Base-by-base conservation (phyloP, 1,139 yeast species). In the Hemisphaericaspora xylanilytica region DNA sequence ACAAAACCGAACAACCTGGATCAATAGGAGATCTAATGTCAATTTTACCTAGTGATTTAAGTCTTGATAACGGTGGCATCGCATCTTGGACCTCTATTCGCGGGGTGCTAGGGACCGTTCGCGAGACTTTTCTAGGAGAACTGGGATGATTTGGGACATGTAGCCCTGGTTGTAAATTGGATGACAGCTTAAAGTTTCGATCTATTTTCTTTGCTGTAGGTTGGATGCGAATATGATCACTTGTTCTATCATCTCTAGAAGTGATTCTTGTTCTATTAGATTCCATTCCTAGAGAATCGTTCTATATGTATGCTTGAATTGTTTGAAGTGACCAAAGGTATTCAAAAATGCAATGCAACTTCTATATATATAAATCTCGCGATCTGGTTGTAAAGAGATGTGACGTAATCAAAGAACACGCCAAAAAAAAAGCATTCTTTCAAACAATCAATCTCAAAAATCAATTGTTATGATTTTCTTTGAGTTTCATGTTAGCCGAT, bases 21-120 rank as follows among this genome's bases (percentile, higher is more conserved):
- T 42, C 28, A 11, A 50, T 40, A 6, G 53, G 56, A 10, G 65
- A 56, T 34, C 55, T 46, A 4, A 56, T 46, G 33, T 57, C 59
- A 5, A 58, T 40, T 33, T 53, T 57, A n/a, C 52, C 53, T 12
- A 59, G 37, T 4, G 63, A 56, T 39, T 48, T 55, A 25, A 58
- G 57, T 34, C 50, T 41, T 20, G 47, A 38, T 38, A 40, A 18
- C 3, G 40, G 33, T 6, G 20, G 35, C 21, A 27, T 20, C 4
- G 12, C 28, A 18, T 20, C 20, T 9, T 20, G 22, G 11, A 18
- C 4, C 16, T 41, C 43, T 18, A 30, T 6, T 13, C 33, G 14
- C 1, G 50, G 50, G 10, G 47, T 43, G 20, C 32, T 40, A 16
- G 51, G 51, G 3, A 45, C 44, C 3, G 51, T 43, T 22, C 13